These are phyloP conservation scores for Vitis riparia DNA, from an alignment of 164 flowering plant species.

Conservation along the genomic window DNA sequence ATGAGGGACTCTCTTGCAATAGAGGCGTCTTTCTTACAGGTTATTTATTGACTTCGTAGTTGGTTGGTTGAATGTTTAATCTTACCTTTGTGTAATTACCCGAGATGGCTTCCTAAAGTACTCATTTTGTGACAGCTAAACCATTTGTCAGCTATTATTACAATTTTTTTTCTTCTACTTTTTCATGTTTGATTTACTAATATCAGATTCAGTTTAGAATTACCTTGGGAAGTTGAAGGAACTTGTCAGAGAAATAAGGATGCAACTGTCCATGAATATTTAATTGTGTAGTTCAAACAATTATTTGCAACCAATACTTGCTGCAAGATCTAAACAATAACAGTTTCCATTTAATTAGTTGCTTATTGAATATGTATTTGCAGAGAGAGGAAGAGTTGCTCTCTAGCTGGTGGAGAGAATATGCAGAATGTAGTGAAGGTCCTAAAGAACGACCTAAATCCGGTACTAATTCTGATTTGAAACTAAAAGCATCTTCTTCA, in stretches of 20 bases:
- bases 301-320: too few relatives aligned
- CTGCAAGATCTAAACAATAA: too few relatives aligned
- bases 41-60: conserved; percentile 15
- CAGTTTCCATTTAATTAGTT: neutral
- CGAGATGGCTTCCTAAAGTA: too few relatives aligned
- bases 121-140: too few relatives aligned
- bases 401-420: conserved; percentile 94
- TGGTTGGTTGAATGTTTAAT: neutral
- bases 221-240: too few relatives aligned
- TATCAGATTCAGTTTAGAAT: too few relatives aligned
- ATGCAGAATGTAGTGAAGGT: conserved; percentile 97
- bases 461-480: conserved; percentile 25
- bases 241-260: too few relatives aligned
- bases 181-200: neutral
- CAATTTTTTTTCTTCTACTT: neutral
- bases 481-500: conserved; percentile 21
- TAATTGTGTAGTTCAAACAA: too few relatives aligned
- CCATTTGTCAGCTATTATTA: neutral
- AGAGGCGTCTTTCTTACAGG: conserved; percentile 98
- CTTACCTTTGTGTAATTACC: neutral
- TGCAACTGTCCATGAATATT: too few relatives aligned
- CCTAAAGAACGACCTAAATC: conserved; percentile 47
- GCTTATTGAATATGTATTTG: conserved; percentile 2
- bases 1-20: conserved; percentile 97
- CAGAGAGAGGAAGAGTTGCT: conserved; percentile 95